Conservation (phyloP, 352 stramenopile species). For the Phytopythium helicoides region DNA sequence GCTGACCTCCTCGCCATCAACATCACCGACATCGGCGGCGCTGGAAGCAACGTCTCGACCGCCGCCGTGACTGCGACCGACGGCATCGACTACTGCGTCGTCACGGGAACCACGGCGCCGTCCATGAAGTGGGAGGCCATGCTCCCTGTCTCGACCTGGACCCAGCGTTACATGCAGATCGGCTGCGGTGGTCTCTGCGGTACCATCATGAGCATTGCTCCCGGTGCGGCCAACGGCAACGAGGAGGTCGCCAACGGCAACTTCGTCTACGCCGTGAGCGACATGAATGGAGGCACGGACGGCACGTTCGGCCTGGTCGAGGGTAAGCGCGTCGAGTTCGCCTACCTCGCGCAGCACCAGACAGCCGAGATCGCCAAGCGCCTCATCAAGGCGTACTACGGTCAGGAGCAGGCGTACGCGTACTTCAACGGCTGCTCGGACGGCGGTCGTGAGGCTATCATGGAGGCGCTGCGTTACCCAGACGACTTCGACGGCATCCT, state of each 20-base stretch:
- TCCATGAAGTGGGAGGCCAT: constrained; percentile 25
- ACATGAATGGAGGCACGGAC: constrained; percentile 29
- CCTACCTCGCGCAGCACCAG: constrained; percentile 31
- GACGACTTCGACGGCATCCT: constrained; percentile 36
- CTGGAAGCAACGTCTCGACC: constrained; percentile 8
- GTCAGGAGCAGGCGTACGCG: constrained; percentile 25
- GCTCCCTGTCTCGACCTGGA: constrained; percentile 33
- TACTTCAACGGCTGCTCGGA: constrained; percentile 46
- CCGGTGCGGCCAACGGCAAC: constrained; percentile 19
- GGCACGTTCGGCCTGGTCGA: constrained; percentile 23
- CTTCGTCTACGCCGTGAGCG: constrained; percentile 25
- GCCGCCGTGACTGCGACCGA: constrained; percentile 14
- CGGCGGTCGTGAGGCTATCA: constrained; percentile 28
- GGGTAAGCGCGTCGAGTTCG: constrained; percentile 22
- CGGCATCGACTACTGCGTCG: constrained; percentile 21
- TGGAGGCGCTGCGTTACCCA: constrained; percentile 33
- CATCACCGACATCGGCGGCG: constrained; percentile 16
- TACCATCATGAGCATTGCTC: constrained; percentile 22
- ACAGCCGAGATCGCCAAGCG: constrained; percentile 30
- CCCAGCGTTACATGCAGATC: constrained; percentile 37
- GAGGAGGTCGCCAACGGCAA: constrained; percentile 17
- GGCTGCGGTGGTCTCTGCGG: constrained; percentile 36
- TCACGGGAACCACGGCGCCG: constrained; percentile 16
- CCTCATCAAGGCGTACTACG: constrained; percentile 33
- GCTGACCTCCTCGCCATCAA: constrained; percentile 18